phyloP scores from a whole-genome alignment of 805 yeast genomes.

The Kluyveromyces siamensis region DNA sequence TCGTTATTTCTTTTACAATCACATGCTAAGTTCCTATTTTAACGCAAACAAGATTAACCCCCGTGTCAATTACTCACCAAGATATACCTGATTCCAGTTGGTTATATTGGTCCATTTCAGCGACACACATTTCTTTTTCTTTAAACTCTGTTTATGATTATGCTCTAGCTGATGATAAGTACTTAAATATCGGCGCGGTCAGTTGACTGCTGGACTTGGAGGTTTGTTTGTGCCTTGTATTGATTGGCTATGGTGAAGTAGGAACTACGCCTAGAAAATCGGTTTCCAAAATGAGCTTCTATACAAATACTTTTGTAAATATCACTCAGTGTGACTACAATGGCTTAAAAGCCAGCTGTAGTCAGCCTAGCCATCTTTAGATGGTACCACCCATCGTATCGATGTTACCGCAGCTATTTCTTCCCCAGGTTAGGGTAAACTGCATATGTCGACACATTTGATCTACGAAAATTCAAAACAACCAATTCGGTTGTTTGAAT shows the following conservation, averaged over 20 bases:
- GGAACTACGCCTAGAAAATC: constrained; percentile 2
- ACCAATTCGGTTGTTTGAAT: not conserved
- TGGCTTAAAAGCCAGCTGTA: not conserved
- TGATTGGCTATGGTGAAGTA: constrained; percentile 1
- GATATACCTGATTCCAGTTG: constrained; percentile 31
- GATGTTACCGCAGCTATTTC: too few relatives aligned
- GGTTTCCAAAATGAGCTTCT: not conserved
- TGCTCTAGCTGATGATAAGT: not conserved
- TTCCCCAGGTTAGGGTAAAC: too few relatives aligned
- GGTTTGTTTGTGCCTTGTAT: not conserved
- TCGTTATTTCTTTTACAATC: constrained; percentile 7
- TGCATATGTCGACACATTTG: not conserved
- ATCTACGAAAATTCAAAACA: not conserved
- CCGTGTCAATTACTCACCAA: constrained; percentile 66
- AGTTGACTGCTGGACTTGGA: not conserved
- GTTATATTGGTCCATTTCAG: constrained; percentile 63
- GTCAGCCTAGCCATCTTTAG: not conserved
- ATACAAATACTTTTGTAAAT: not conserved
- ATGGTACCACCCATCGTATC: not conserved
- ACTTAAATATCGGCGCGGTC: not conserved
- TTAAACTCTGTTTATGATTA: not conserved
- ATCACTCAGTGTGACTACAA: not conserved
- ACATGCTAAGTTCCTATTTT: constrained; percentile 79
- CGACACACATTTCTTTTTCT: constrained; percentile 33
- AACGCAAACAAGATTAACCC: constrained; percentile 70